These are phyloP conservation scores for Kodamaea kakaduensis DNA, from an alignment of 805 yeast species.

Conservation along the genomic window DNA sequence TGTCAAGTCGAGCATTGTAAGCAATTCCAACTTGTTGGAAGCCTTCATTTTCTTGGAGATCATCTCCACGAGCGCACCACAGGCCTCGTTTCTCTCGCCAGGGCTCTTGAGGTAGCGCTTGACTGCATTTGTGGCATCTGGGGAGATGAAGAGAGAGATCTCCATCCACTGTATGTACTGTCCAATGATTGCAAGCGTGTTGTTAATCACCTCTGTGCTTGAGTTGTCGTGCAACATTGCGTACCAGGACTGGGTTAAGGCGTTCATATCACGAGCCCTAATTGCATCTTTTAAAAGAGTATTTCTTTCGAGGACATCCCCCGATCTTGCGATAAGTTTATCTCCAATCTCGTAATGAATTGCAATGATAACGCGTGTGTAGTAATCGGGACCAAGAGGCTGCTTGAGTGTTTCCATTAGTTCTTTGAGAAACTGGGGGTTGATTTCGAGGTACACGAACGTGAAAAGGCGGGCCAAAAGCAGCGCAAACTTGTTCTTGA, in stretches of 20 bases:
- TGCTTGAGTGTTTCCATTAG: conserved; percentile 21
- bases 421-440: conserved; percentile 32
- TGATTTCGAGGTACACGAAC: conserved; percentile 29
- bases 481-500: conserved; percentile 36
- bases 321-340: conserved; percentile 71
- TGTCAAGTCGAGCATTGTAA: conserved; percentile 66
- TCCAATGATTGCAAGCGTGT: conserved; percentile 66
- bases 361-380: conserved; percentile 64
- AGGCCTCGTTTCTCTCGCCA: conserved; percentile 54
- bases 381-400: conserved; percentile 56
- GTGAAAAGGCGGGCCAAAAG: conserved; percentile 34
- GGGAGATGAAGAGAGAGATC: conserved; percentile 51
- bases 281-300: conserved; percentile 76
- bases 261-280: conserved; percentile 69
- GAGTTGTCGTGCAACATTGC: conserved; percentile 41
- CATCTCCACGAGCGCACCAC: conserved; percentile 57
- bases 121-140: conserved; percentile 46
- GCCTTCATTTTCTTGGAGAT: conserved; percentile 78
- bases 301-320: conserved; percentile 59
- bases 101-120: conserved; percentile 52
- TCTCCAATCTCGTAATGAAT: conserved; percentile 94
- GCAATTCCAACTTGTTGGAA: conserved; percentile 61
- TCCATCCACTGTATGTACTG: conserved; percentile 92
- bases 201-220: conserved; percentile 47
- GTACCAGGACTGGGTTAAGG: conserved; percentile 65